Evolutionary conservation across 768 basidiomycete genomes (phyloP), one percentile per base, ranked within the genome.

Genomic region (Porpolomopsis calyptriformis): DNA sequence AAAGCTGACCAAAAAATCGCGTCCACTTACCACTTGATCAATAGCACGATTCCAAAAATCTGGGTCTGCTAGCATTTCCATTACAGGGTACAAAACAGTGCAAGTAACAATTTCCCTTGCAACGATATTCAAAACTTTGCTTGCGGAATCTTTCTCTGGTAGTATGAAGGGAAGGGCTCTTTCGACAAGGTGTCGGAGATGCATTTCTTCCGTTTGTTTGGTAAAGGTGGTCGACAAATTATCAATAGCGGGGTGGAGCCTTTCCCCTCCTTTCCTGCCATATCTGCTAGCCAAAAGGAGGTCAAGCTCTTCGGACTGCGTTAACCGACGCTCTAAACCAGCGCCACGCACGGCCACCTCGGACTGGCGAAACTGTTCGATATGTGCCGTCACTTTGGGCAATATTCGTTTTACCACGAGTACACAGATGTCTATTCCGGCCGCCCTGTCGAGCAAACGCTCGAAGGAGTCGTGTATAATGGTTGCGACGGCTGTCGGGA

Each of bases 21-120:
- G 19, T 34, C 24, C 14, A 69, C 88, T 64, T 60, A 91, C 93
- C 67, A 88, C 78, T 65, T 92, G 82, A 61, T 97, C 93, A 41
- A 97, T 86, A 29, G 78, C 76, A 48, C 79, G 72, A 65, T 99
- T 99, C 92, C 92, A 97, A 53, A 96, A 96, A 62, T 99, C 96
- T 4, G 92, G 89, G 60, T 99, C 96, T 23, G 85, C 74, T 27
- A 97, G 59, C 82, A 94, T 88, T 40, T 97, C 89, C 71, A 94
- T 80, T 45, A 94, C 62, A 10, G 94, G 92, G 57, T 85, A 80
- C 33, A 97, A 57, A 2, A 94, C 78, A 2, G 82, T 70, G 57
- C 89, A 93, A 3, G 85, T 76, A 1, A 84, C 68, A 53, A 97
- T 75, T 64, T 99, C 96, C 38, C 90, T 68, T 2, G 80, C 78